These are phyloP conservation scores for Podosphaera aphanis DNA, from an alignment of 2,329 filamentous ascomycete species.

Conservation along the genomic window DNA sequence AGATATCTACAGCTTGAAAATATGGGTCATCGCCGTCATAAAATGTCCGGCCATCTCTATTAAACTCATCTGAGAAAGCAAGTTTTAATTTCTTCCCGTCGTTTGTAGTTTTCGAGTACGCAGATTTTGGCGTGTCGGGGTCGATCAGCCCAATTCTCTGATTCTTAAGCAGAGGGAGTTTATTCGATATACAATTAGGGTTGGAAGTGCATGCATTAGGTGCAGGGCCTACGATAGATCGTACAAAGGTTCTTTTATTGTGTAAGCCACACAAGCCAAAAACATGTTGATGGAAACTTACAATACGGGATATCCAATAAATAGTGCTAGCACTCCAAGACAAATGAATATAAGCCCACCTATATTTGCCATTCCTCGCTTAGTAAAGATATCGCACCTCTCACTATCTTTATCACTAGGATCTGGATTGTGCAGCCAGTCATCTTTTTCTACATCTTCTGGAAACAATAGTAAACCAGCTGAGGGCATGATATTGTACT, in stretches of 20 bases:
- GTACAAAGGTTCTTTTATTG: conserved; percentile 30
- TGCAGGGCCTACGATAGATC: conserved; percentile 15
- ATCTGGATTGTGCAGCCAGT: conserved; percentile 48
- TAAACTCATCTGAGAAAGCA: conserved; percentile 50
- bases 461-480: conserved; percentile 43
- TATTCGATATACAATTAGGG: conserved; percentile 18
- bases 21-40: conserved; percentile 48
- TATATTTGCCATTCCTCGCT: conserved; percentile 38
- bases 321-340: conserved; percentile 36
- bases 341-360: conserved; percentile 36
- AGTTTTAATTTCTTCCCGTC: conserved; percentile 39
- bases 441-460: conserved; percentile 51
- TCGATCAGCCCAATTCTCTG: conserved; percentile 38
- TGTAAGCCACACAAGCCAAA: conserved; percentile 8
- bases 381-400: conserved; percentile 41
- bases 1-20: conserved; percentile 43
- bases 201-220: conserved; percentile 16
- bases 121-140: conserved; percentile 38
- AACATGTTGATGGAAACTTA: conserved; percentile 20
- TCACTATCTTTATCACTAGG: conserved; percentile 35
- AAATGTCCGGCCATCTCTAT: conserved; percentile 40
- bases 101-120: conserved; percentile 27
- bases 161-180: conserved; percentile 29
- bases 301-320: conserved; percentile 48
- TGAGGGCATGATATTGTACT: conserved; percentile 48